Base-by-base conservation (phyloP, 2,329 filamentous ascomycete species). In the Truncatella angustata region DNA sequence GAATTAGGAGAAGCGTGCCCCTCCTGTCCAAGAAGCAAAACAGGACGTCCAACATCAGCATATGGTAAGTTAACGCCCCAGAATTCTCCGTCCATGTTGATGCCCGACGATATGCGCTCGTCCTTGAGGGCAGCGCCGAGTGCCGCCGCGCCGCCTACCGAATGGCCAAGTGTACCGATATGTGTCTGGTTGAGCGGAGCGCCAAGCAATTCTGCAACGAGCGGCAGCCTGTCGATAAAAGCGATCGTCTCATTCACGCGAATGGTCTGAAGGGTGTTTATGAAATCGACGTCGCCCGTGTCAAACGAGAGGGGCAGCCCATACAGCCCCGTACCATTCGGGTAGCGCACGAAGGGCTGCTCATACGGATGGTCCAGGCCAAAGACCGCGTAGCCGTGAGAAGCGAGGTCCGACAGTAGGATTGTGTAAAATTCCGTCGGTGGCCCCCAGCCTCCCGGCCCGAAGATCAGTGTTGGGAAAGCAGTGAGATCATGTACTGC, bases 321-420 rank as follows among this genome's bases (percentile, higher is more conserved):
- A 3, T 44, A 42, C 7, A 65, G 56, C 3, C 58, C 60, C 0
- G 63, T 65, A 5, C 63, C 62, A 20, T 66, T 64, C 3, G 64
- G 63, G 5, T 54, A 66, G 4, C 56, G 55, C 14, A 66, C 28
- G 49, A 61, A 66, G 0, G 64, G 61, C 51, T 66, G 64, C 52
- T 66, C 61, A 11, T 56, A 63, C 2, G 61, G 55, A 28, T 66
- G 64, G 21, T 66, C 63, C 14, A 64, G 37, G 10, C 59, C 62
- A 18, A 62, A 55, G 11, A 66, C 54, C 9, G 53, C 54, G 42
- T 65, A 66, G 4, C 64, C 64, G 43, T 60, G 47, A 5, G 56
- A 59, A 0, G 51, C 57, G 5, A 60, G 42, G 20, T 61, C 60
- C 4, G 59, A 54, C 4, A 63, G 43, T 5, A 61, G 39, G 18